Evolutionary conservation across 2,329 filamentous ascomycete species (phyloP).

Genomic region (Fusarium goolgardi): DNA sequence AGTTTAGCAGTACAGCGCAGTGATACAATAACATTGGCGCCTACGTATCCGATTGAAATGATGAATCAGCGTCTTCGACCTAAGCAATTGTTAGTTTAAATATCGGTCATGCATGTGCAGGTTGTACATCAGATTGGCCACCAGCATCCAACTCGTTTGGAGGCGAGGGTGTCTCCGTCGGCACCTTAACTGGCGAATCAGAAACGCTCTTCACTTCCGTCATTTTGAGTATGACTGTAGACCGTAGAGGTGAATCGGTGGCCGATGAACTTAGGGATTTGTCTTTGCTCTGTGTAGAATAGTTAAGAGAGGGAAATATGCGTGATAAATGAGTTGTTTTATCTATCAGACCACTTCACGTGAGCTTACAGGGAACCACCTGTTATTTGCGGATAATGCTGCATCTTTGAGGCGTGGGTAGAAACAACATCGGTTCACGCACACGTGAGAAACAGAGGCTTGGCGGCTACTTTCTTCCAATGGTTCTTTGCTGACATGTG

Average conservation of each 20-base stretch:
- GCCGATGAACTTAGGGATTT: too few relatives aligned
- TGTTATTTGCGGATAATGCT: neutral
- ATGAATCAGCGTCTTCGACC: neutral
- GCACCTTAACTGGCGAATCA: neutral
- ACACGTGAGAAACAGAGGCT: neutral
- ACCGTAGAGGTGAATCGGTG: neutral
- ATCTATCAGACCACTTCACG: neutral
- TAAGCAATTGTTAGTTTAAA: accelerated
- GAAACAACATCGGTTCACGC: neutral
- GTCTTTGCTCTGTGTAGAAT: neutral
- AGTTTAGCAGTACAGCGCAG: neutral
- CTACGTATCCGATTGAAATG: constrained; percentile 2
- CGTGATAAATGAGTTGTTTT: neutral
- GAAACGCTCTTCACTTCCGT: neutral
- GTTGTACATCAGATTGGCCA: neutral
- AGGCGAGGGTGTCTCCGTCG: neutral
- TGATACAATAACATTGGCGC: accelerated
- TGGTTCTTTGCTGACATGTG: neutral
- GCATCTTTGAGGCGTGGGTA: neutral
- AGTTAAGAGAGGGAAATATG: neutral
- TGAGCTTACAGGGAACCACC: neutral
- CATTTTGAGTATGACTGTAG: neutral
- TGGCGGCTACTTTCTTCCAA: neutral
- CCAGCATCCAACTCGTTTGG: neutral
- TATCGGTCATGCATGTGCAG: accelerated